These are phyloP conservation scores for Aspergillus cavernicola DNA, from an alignment of 495 filamentous ascomycete species.

Conservation along the genomic window DNA sequence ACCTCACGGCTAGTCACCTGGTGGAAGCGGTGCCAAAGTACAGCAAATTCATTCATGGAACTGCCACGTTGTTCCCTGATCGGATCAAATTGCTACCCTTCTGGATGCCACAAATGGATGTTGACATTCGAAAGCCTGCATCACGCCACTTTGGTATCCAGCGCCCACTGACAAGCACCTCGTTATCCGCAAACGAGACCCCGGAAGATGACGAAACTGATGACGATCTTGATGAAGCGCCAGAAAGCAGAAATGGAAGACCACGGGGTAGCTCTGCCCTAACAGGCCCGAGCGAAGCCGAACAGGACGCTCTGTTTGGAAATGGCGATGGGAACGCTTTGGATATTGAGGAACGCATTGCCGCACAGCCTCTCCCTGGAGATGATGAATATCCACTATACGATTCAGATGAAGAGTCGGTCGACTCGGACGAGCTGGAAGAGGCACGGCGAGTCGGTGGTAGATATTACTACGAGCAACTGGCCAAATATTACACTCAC, in stretches of 20 bases:
- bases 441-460: constrained; percentile 70
- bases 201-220: constrained; percentile 61
- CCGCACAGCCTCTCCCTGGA: constrained; percentile 53
- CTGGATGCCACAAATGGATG: constrained; percentile 98
- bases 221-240: constrained; percentile 52
- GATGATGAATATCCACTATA: constrained; percentile 78
- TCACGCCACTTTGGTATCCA: constrained; percentile 86
- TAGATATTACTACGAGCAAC: constrained; percentile 60
- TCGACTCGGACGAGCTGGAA: constrained; percentile 64
- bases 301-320: constrained; percentile 28
- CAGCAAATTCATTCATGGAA: constrained; percentile 98
- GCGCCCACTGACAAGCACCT: constrained; percentile 67
- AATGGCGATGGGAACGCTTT: constrained; percentile 49
- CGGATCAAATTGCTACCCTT: constrained; percentile 89
- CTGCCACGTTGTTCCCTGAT: constrained; percentile 77
- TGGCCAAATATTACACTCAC: constrained; percentile 46
- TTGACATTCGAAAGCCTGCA: constrained; percentile 91
- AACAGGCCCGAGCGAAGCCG: neutral
- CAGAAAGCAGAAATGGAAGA: neutral
- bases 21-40: constrained; percentile 99
- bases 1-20: constrained; percentile 85
- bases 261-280: neutral
- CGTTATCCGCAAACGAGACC: constrained; percentile 66
- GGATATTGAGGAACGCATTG: constrained; percentile 74
- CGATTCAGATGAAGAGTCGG: constrained; percentile 82